Percentiles rank a stretch among this genome's conserved stretches.
phyloP scores from a whole-genome alignment of 805 yeast genomes.

The Candida ipomoeae region DNA sequence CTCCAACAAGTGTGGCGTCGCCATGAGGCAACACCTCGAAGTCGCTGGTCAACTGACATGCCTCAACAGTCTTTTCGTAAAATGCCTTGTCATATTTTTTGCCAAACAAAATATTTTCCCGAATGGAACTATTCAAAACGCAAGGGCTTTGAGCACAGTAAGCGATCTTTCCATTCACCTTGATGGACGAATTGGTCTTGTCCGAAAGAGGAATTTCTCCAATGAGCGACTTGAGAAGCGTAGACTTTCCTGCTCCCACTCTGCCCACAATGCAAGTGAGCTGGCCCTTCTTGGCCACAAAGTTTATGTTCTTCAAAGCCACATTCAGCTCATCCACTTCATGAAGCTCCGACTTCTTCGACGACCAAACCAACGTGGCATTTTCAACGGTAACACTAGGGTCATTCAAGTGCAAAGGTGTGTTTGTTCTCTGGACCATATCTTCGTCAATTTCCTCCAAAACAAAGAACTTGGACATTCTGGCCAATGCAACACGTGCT shows the following conservation, averaged over 20 bases:
- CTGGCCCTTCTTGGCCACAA: constrained; percentile 48
- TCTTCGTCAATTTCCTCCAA: constrained; percentile 32
- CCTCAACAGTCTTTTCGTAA: constrained; percentile 42
- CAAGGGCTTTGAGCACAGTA: constrained; percentile 61
- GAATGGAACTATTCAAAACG: constrained; percentile 48
- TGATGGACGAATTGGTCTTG: constrained; percentile 9
- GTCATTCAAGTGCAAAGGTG: constrained; percentile 18
- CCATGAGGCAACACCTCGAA: constrained; percentile 48
- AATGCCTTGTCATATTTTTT: constrained; percentile 38
- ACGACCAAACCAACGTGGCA: constrained; percentile 52
- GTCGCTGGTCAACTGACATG: constrained; percentile 49
- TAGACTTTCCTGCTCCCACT: constrained; percentile 67
- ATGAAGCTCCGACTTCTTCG: constrained; percentile 16
- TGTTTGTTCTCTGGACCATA: constrained; percentile 19
- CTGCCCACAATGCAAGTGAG: constrained; percentile 60
- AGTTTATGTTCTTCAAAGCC: constrained; percentile 46
- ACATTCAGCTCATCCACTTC: constrained; percentile 39
- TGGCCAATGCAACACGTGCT: constrained; percentile 28
- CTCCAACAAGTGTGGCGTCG: constrained; percentile 54
- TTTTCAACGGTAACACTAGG: constrained; percentile 40
- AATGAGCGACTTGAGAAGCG: constrained; percentile 49
- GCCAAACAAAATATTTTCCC: constrained; percentile 51
- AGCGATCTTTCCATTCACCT: constrained; percentile 44
- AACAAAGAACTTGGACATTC: constrained; percentile 30
- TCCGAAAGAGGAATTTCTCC: constrained; percentile 42